Evolutionary conservation across 331 rosid genomes (phyloP), one percentile per base, ranked within the genome.

Genomic region (Prunus yedoensis): DNA sequence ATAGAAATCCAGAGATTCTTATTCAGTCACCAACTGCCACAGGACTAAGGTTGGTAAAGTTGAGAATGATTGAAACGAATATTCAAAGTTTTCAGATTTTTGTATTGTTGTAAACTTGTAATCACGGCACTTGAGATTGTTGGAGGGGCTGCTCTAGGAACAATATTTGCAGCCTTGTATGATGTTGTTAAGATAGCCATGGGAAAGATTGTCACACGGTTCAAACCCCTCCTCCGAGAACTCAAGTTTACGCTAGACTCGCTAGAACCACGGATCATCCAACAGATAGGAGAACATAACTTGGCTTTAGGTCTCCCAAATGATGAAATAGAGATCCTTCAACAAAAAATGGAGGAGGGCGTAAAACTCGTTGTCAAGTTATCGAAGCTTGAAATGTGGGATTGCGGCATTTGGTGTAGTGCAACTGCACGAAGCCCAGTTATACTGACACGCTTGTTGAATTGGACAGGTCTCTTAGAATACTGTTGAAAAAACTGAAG

Each of bases 271-370:
- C 27, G 27, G 27, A 25, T 25, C 27, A 25, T 1, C 27, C 2
- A 25, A 25, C 2, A 25, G 27, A 25, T 25, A 25, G 27, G 27
- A 25, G 27, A 25, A 25, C 27, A 25, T 25, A 25, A 25, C 27
- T 25, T 25, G 2, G 27, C 27, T 25, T 25, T 25, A 25, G 27
- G 27, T 25, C 27, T 25, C 1, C 50, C 3, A 28, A 52, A 50
- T 10, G 50, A 47, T 4, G 50, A 45, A 62, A 49, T 45, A 3
- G 1, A 28, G 4, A 23, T 5, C 20, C 67, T 74, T 16, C 41
- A 45, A 17, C n/a, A 13, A 3, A 5, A 47, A 74, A 62, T 74
- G 71, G 63, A 62, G n/a, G 71, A 49, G 0, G 78, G 71, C 15
- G 8, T 2, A 27, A 32, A n/a, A 13, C 78, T 74, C 9, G 2